phyloP scores from a whole-genome alignment of 2,329 filamentous ascomycete genomes.

The Colletotrichum horii region DNA sequence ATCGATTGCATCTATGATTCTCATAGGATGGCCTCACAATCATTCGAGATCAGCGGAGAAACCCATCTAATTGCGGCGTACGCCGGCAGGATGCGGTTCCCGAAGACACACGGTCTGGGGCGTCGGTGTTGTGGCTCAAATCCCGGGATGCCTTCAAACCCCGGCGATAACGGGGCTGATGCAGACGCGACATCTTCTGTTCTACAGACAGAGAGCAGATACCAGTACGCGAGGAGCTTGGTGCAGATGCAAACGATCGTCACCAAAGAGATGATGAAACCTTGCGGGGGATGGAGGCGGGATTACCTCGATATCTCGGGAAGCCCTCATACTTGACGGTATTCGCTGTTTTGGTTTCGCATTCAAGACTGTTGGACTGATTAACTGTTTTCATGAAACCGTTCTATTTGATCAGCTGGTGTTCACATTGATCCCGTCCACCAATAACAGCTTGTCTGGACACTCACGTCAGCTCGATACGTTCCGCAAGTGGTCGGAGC shows the following conservation, averaged over 20 bases:
- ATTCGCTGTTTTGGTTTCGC: background rate
- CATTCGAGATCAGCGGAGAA: background rate
- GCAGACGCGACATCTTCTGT: background rate
- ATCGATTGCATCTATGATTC: background rate
- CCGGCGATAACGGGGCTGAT: background rate
- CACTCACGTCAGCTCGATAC: background rate
- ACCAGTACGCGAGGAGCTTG: background rate
- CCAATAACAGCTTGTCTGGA: background rate
- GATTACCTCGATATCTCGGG: background rate
- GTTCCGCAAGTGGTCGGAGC: background rate
- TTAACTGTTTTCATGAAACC: background rate
- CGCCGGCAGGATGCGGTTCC: background rate
- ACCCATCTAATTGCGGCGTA: background rate
- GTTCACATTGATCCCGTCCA: background rate
- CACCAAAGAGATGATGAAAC: background rate
- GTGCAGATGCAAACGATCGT: background rate
- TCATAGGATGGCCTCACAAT: background rate
- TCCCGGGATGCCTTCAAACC: constrained; percentile 25
- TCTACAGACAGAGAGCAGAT: background rate
- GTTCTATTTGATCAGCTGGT: background rate
- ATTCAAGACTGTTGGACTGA: background rate
- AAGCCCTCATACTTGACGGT: background rate
- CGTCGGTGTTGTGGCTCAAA: constrained; percentile 10
- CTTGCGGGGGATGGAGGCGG: background rate
- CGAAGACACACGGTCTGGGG: background rate